Evolutionary conservation across 768 basidiomycete species (phyloP), one percentile per base, ranked within the genome.

Genomic region (Leccinum subgranulosum): DNA sequence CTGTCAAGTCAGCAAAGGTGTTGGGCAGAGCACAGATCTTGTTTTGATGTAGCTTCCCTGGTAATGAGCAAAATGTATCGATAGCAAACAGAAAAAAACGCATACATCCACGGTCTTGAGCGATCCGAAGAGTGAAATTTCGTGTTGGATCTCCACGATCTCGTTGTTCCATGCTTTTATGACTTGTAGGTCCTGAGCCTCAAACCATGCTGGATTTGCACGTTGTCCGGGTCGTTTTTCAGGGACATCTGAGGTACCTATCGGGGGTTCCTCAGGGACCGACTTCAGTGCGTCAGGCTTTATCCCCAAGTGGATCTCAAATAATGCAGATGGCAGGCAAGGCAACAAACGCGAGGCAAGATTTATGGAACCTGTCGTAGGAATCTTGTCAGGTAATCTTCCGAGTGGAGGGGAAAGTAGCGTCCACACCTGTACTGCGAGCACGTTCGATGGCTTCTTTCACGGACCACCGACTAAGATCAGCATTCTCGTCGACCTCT

Each of bases 71-170:
- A 36, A 49, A 29, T 36, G 25, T 15, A 49, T 14, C 0, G 39
- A 54, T 25, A 36, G 33, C 41, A 49, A 49, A 48, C 1, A 25
- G 27, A 54, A 15, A 48, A 23, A 17, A 9, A 43, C 41, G 75
- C 90, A 56, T 73, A 91, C 91, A 70, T 94, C 92, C 41, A 94
- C 64, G 1, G 77, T 81, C 72, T 92, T 92, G 53, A 94, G 75
- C 4, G 88, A 90, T 3, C 91, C 91, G 67, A 94, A 94, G 47
- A 92, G 77, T 0, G 88, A 87, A 14, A 94, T 86, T 68, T 94
- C 92, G 23, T 84, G 85, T 62, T 92, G 91, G 28, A 94, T 79
- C 65, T 90, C 88, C 17, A 80, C 61, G 43, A 94, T 92, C 19
- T 87, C 85, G 64, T 94, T 93, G 64, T 85, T 87, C 82, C 87